These are phyloP conservation scores for Metarhizium anisopliae DNA, from an alignment of 2,329 filamentous ascomycete species.

Conservation along the genomic window DNA sequence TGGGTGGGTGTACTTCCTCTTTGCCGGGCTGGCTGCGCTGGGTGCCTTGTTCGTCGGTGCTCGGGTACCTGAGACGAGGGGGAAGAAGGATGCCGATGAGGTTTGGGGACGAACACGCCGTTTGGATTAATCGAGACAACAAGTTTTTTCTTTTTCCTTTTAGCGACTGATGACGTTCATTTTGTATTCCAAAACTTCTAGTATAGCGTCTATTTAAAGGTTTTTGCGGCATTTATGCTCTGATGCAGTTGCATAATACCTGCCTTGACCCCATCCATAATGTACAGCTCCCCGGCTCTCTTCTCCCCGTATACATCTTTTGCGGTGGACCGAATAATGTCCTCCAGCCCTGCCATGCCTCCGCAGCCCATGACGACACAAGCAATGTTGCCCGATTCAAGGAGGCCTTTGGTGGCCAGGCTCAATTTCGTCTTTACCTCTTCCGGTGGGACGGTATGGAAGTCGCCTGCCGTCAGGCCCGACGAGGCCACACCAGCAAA, in stretches of 20 bases:
- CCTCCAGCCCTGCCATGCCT: slow-evolving; percentile 80
- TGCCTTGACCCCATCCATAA: slow-evolving; percentile 74
- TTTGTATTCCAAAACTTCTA: not conserved
- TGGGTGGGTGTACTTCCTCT: slow-evolving; percentile 88
- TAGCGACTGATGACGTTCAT: not conserved
- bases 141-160: not conserved
- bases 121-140: slow-evolving; percentile 31
- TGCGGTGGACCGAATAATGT: slow-evolving; percentile 63
- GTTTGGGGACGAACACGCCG: slow-evolving; percentile 71
- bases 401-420: slow-evolving; percentile 58
- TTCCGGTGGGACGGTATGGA: slow-evolving; percentile 60
- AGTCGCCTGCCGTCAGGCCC: slow-evolving; percentile 67
- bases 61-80: slow-evolving; percentile 80
- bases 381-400: slow-evolving; percentile 46
- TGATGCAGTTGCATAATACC: slow-evolving; percentile 56
- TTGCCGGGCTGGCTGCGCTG: slow-evolving; percentile 61
- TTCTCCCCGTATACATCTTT: slow-evolving; percentile 34
- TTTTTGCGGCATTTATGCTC: slow-evolving; percentile 32
- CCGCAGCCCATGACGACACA: slow-evolving; percentile 82
- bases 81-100: slow-evolving; percentile 74
- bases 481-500: slow-evolving; percentile 81
- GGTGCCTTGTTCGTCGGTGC: slow-evolving; percentile 64
- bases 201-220: slow-evolving; percentile 20
- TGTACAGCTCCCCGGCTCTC: slow-evolving; percentile 26
- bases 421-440: slow-evolving; percentile 58